These are phyloP conservation scores for Fusarium sp. DNA, from an alignment of 2,329 filamentous ascomycete genomes.

Conservation along the genomic window DNA sequence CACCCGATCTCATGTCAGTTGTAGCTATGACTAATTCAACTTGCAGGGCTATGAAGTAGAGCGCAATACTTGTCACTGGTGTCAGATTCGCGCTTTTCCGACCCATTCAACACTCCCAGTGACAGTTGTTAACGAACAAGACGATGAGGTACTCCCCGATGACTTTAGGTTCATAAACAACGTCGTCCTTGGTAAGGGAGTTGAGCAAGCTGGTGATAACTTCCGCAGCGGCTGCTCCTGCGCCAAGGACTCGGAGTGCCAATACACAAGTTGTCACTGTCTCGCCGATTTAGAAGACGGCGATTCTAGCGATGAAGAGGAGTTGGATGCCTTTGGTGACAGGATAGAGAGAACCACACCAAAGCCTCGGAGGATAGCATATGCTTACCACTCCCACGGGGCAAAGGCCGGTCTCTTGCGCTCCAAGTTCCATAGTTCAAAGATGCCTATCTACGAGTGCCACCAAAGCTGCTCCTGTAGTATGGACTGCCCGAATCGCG, in stretches of 20 bases:
- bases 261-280: slow-evolving; percentile 74
- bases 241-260: slow-evolving; percentile 67
- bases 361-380: slow-evolving; percentile 50
- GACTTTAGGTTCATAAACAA: slow-evolving; percentile 75
- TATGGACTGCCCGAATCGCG: slow-evolving; percentile 73
- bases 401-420: slow-evolving; percentile 62
- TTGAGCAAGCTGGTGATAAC: slow-evolving; percentile 66
- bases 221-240: slow-evolving; percentile 78
- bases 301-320: slow-evolving; percentile 57
- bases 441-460: slow-evolving; percentile 80
- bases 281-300: slow-evolving; percentile 68
- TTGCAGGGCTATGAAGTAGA: slow-evolving; percentile 50
- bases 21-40: background rate
- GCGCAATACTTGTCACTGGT: slow-evolving; percentile 64
- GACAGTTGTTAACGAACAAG: slow-evolving; percentile 70
- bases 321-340: slow-evolving; percentile 41
- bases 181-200: slow-evolving; percentile 67
- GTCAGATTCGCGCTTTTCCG: slow-evolving; percentile 65
- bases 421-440: slow-evolving; percentile 60
- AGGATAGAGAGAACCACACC: slow-evolving; percentile 8
- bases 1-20: too few relatives aligned
- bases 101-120: slow-evolving; percentile 62
- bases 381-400: slow-evolving; percentile 72
- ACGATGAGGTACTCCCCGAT: slow-evolving; percentile 64
- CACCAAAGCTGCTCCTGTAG: slow-evolving; percentile 76